Evolutionary conservation across 192 early-diverging fungal species (phyloP).

Genomic region (Linnemannia elongata): DNA sequence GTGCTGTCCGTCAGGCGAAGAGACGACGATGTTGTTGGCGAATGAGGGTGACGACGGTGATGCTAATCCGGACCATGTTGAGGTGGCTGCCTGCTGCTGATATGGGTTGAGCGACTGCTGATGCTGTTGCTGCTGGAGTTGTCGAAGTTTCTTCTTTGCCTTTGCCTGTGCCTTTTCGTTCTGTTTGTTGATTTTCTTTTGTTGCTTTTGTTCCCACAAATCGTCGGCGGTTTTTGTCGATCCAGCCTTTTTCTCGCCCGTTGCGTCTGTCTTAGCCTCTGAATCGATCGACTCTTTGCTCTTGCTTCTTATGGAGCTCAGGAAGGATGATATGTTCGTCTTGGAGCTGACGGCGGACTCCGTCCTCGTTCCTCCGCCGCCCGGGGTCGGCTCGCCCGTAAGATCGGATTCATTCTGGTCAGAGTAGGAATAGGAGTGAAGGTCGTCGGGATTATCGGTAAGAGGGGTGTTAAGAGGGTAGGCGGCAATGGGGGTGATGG

Average conservation of each 20-base stretch:
- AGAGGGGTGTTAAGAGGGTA: conserved; percentile 11
- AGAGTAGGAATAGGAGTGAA: background rate
- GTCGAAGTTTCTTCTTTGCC: conserved; percentile 9
- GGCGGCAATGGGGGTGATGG: conserved; percentile 1
- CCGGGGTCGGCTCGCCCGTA: conserved; percentile 13
- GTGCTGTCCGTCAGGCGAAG: background rate
- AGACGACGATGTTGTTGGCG: background rate
- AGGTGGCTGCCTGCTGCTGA: conserved; percentile 16
- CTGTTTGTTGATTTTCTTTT: conserved; percentile 34
- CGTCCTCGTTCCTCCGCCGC: background rate
- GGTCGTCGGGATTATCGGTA: background rate
- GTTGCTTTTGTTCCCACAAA: conserved; percentile 37
- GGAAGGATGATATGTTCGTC: conserved; percentile 32
- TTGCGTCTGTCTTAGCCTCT: background rate
- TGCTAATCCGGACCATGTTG: conserved; percentile 15
- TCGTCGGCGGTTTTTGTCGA: background rate
- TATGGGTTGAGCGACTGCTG: background rate
- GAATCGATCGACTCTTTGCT: background rate
- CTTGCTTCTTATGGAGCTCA: conserved; percentile 21
- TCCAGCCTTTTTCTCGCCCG: background rate
- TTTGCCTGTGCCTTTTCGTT: conserved; percentile 16
- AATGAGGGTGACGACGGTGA: background rate
- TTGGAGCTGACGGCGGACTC: conserved; percentile 25
- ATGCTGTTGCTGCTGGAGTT: conserved; percentile 6
- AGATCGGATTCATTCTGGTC: conserved; percentile 18